A percentile compares a stretch with the other conserved stretches of the same genome.
These are phyloP conservation scores for Macrolepiota fuliginosa DNA, from an alignment of 768 basidiomycete genomes.

Conservation along the genomic window DNA sequence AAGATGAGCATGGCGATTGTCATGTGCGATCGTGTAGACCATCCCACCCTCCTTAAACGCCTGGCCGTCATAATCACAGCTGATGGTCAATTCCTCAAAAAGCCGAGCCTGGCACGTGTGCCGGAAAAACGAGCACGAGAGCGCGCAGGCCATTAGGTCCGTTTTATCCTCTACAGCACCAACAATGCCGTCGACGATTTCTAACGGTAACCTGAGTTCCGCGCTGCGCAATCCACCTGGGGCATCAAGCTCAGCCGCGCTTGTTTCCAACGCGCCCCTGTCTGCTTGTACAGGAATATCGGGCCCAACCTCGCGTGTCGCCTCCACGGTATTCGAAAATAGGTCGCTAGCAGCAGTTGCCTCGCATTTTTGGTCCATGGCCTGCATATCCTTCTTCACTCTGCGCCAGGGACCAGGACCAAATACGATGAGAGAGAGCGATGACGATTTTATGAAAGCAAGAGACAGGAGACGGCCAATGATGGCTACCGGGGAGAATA, in stretches of 20 bases:
- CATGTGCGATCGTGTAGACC: constrained; percentile 3
- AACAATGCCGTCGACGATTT: constrained; percentile 5
- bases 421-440: neutral
- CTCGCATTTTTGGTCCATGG: neutral
- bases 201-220: constrained; percentile 6
- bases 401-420: neutral
- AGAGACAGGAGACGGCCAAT: neutral
- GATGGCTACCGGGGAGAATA: neutral
- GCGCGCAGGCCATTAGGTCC: constrained; percentile 6
- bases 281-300: neutral
- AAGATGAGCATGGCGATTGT: neutral
- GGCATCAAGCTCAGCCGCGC: neutral
- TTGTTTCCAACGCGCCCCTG: neutral
- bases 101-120: constrained; percentile 1
- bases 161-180: neutral
- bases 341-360: neutral
- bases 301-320: neutral
- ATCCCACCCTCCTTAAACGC: constrained; percentile 8
- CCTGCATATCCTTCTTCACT: neutral
- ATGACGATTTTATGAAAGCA: neutral
- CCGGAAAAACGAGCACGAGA: constrained; percentile 6
- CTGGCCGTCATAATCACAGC: neutral
- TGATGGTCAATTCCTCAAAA: constrained; percentile 1
- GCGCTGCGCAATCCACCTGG: neutral
- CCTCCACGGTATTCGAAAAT: neutral